These are phyloP conservation scores for Rhizomucor pusillus DNA, from an alignment of 371 early-diverging fungal genomes.

Conservation along the genomic window DNA sequence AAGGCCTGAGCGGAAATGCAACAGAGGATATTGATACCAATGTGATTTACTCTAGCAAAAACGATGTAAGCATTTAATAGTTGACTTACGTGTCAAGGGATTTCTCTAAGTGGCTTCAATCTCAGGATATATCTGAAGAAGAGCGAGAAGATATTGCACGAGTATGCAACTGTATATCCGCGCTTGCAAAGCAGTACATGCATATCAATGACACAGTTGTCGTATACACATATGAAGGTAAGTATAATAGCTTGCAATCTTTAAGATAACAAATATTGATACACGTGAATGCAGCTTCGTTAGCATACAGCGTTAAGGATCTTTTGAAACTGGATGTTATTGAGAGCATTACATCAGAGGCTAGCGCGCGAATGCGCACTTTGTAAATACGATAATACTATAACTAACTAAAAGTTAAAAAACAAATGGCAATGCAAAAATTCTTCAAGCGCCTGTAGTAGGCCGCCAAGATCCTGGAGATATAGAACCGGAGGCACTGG, in stretches of 20 bases:
- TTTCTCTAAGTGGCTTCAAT: neutral
- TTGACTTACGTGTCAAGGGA: neutral
- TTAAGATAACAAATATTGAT: neutral
- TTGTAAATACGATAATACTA: constrained; percentile 15
- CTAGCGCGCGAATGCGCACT: constrained; percentile 35
- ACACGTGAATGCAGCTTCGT: constrained; percentile 49
- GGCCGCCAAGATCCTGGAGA: constrained; percentile 30
- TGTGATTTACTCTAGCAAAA: constrained; percentile 74
- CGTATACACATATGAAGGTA: constrained; percentile 81
- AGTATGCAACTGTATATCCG: constrained; percentile 79
- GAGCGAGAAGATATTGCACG: constrained; percentile 85
- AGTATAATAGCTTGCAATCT: neutral
- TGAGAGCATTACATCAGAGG: constrained; percentile 49
- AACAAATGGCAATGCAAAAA: too few relatives aligned
- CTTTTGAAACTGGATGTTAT: constrained; percentile 59
- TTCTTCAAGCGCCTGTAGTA: neutral
- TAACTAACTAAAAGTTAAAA: too few relatives aligned
- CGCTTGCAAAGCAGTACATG: constrained; percentile 73
- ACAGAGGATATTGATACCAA: constrained; percentile 65
- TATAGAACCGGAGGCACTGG: constrained; percentile 27
- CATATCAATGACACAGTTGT: constrained; percentile 85
- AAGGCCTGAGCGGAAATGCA: constrained; percentile 37
- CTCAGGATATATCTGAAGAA: constrained; percentile 56
- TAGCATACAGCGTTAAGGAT: constrained; percentile 61
- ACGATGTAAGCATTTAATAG: constrained; percentile 57